phyloP scores from a whole-genome alignment of 495 filamentous ascomycete genomes.

The Glutinoglossum americanum region DNA sequence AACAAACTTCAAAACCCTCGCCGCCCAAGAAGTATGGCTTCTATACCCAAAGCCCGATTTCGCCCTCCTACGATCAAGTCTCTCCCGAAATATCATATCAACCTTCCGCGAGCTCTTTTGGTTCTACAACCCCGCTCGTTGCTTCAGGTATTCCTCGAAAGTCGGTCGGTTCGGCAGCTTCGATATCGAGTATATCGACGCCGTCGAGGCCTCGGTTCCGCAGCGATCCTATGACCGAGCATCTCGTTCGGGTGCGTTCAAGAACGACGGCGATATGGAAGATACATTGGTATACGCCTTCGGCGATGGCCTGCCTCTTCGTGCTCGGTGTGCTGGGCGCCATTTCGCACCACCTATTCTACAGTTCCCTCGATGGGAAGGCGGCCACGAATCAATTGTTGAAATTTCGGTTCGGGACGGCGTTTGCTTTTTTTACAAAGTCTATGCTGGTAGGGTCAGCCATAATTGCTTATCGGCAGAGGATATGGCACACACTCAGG shows the following conservation, averaged over 20 bases:
- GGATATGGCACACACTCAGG: slow-evolving; percentile 21
- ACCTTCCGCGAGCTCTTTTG: not conserved
- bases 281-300: slow-evolving; percentile 20
- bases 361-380: slow-evolving; percentile 16
- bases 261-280: slow-evolving; percentile 13
- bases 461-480: slow-evolving; percentile 17
- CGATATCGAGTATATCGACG: not conserved
- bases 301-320: slow-evolving; percentile 14
- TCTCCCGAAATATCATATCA: not conserved
- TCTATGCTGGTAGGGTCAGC: slow-evolving; percentile 18
- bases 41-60: not conserved
- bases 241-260: not conserved
- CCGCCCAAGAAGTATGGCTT: not conserved
- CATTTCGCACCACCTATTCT: slow-evolving; percentile 20
- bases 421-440: slow-evolving; percentile 21
- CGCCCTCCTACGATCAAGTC: not conserved
- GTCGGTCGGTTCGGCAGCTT: not conserved
- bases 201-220: not conserved
- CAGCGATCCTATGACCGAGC: not conserved
- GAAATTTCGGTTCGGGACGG: slow-evolving; percentile 19
- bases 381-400: slow-evolving; percentile 15
- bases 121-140: not conserved
- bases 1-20: not conserved
- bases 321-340: slow-evolving; percentile 16
- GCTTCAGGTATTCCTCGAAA: not conserved